Base-by-base conservation (phyloP, 2,329 filamentous ascomycete genomes). In the Apiospora marii region DNA sequence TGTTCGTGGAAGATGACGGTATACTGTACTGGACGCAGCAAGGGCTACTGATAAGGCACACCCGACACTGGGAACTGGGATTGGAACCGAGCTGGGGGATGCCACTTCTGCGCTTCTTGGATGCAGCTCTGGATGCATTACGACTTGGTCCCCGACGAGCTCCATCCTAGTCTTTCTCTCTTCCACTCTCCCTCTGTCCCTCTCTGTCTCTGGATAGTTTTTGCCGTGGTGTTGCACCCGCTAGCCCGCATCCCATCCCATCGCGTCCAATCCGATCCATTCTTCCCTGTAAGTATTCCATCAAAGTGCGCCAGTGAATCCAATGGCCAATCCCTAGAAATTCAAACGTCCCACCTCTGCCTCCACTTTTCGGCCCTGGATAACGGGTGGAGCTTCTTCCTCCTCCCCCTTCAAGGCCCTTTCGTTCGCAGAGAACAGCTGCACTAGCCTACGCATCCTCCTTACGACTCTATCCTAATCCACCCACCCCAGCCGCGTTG, bases 251-350 rank as follows among this genome's bases (percentile, higher is more conserved):
- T 64, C 58, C 49, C 34, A 64, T 64, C 58, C 58, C 30, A 41
- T 64, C 58, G 30, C 58, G 41, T 37, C 58, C 58, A 64, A 64
- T 64, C 58, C 58, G 8, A 64, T n/a, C 22, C 34, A n/a, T n/a
- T 64, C 58, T 64, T 64, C 34, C 24, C 34, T 64, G 46, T 49
- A 49, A 19, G 46, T 49, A 22, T 49, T 49, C 22, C 19, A 49
- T 22, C 6, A 49, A 49, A 10, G 16, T 49, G 30, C 53, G 53
- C 53, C 53, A 34, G 53, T 22, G 53, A 61, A 61, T 37, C 53
- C 53, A 61, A 61, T 61, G 30, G 53, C 53, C 53, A 61, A 61
- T 61, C 53, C 53, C 53, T 61, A 61, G 53, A 61, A 61, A 61
- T 61, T 10, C 53, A 61, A 37, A 61, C 53, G 53, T 61, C 30